These are phyloP conservation scores for Triglochin maritima DNA, from an alignment of 106 monocot genomes.

Conservation along the genomic window DNA sequence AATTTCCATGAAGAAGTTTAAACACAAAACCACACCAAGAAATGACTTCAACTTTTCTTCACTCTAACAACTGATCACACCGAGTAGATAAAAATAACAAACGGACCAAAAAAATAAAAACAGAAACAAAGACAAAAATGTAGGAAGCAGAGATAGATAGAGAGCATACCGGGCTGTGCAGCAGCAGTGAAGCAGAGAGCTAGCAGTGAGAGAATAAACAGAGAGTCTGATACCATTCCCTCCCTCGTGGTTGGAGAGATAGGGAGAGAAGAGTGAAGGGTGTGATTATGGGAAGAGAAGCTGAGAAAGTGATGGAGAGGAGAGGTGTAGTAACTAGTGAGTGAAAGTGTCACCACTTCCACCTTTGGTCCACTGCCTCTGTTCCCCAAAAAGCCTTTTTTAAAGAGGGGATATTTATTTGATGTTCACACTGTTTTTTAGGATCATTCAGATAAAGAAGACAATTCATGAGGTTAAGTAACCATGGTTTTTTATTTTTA, in stretches of 20 bases:
- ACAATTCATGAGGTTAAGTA: no score
- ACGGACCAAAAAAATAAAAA: not conserved
- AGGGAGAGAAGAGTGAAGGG: not conserved
- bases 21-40: not conserved
- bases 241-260: not conserved
- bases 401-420: no score
- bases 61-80: not conserved
- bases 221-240: not conserved
- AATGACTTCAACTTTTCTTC: not conserved
- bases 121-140: not conserved
- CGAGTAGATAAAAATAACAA: not conserved
- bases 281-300: not conserved
- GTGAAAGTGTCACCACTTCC: no score
- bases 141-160: not conserved
- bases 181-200: not conserved
- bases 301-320: no score
- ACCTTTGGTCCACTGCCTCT: no score
- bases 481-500: no score
- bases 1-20: not conserved
- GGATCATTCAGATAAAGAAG: no score
- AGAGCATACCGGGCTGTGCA: constrained; percentile 1
- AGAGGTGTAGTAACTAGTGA: no score
- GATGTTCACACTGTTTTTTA: no score
- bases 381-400: no score
- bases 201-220: not conserved